Evolutionary conservation across 495 filamentous ascomycete genomes (phyloP).

Genomic region (Zalerion maritima): DNA sequence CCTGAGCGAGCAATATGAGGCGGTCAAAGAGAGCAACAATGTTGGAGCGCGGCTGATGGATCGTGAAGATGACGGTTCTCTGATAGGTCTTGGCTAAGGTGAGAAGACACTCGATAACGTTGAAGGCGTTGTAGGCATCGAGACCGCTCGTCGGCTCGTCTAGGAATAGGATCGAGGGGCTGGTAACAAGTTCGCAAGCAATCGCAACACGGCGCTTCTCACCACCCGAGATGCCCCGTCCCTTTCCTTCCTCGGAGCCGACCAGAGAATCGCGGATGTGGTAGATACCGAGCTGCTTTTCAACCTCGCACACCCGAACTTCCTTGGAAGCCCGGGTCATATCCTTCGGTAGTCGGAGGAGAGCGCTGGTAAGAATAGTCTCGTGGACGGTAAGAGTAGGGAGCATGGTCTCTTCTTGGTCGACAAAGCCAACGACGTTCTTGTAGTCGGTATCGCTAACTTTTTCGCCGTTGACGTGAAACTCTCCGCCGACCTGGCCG

Average conservation of each 20-base stretch:
- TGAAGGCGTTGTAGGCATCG: slow-evolving; percentile 93
- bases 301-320: slow-evolving; percentile 79
- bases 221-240: slow-evolving; percentile 89
- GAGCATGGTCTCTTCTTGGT: slow-evolving; percentile 97
- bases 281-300: slow-evolving; percentile 85
- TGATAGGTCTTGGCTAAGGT: slow-evolving; percentile 92
- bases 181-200: slow-evolving; percentile 94
- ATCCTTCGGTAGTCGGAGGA: slow-evolving; percentile 76
- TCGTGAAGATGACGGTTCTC: slow-evolving; percentile 93
- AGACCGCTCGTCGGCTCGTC: slow-evolving; percentile 94
- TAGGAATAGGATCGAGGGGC: slow-evolving; percentile 90
- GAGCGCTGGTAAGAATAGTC: slow-evolving; percentile 86
- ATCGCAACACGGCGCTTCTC: slow-evolving; percentile 95
- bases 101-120: slow-evolving; percentile 91
- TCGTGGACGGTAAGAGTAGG: slow-evolving; percentile 95
- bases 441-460: slow-evolving; percentile 75
- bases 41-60: slow-evolving; percentile 98
- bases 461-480: slow-evolving; percentile 89
- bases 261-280: slow-evolving; percentile 88
- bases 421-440: slow-evolving; percentile 87
- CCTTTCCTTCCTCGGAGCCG: slow-evolving; percentile 92
- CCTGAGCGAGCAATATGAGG: slow-evolving; percentile 76
- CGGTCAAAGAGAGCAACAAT: slow-evolving; percentile 98
- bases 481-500: slow-evolving; percentile 62
- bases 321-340: slow-evolving; percentile 81